Conservation (phyloP, 495 filamentous ascomycete genomes). For the Aspergillus baeticus region DNA sequence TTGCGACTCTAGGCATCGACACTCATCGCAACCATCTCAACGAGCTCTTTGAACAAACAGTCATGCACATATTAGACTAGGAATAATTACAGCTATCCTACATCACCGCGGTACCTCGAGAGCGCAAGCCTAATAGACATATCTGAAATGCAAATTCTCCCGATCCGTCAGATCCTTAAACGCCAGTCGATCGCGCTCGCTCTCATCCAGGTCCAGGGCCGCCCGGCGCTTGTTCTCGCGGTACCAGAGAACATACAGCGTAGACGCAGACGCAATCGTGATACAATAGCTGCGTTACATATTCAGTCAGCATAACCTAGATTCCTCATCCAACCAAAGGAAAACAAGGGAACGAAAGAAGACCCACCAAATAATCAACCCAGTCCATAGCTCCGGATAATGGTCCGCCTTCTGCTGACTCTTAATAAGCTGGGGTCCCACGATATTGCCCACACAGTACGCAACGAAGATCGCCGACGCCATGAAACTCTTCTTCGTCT, state of each 20-base stretch:
- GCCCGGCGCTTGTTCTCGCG: slow-evolving; percentile 56
- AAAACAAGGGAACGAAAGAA: neutral
- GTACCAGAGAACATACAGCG: slow-evolving; percentile 56
- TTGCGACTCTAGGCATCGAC: too few species aligned
- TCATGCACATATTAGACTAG: too few species aligned
- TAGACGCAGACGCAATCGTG: slow-evolving; percentile 53
- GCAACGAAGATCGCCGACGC: slow-evolving; percentile 71
- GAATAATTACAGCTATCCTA: too few species aligned
- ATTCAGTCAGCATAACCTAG: neutral
- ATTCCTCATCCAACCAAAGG: neutral
- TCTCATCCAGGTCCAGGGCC: slow-evolving; percentile 51
- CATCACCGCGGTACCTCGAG: too few species aligned
- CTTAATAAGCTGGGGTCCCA: slow-evolving; percentile 69
- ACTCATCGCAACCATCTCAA: too few species aligned
- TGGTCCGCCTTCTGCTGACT: slow-evolving; percentile 58
- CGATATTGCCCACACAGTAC: slow-evolving; percentile 72
- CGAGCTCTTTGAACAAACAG: too few species aligned
- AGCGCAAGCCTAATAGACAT: slow-evolving; percentile 36
- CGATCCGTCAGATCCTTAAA: slow-evolving; percentile 75
- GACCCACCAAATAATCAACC: slow-evolving; percentile 59
- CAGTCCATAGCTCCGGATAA: slow-evolving; percentile 70
- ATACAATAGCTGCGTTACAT: slow-evolving; percentile 53
- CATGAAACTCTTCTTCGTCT: slow-evolving; percentile 76
- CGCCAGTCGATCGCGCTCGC: slow-evolving; percentile 60
- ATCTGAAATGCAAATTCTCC: slow-evolving; percentile 73